Conservation (phyloP, 1,284 basidiomycete species). For the Waitea zeae region DNA sequence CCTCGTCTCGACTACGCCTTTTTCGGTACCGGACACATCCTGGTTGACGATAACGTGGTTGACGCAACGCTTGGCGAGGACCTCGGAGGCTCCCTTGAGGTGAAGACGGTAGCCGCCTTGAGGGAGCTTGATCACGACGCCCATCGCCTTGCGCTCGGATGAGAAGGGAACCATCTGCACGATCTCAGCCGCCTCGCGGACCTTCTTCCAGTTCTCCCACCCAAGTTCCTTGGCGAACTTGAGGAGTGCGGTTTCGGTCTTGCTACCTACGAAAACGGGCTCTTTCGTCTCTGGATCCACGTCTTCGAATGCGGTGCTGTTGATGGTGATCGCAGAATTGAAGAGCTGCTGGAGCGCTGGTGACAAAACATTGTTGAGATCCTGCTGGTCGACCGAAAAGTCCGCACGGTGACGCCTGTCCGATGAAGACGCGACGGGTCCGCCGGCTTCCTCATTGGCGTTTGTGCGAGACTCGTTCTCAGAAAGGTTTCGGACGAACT, state of each 20-base stretch:
- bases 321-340: slow-evolving; percentile 81
- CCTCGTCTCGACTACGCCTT: slow-evolving; percentile 32
- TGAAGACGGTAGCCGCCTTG: slow-evolving; percentile 56
- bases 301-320: slow-evolving; percentile 94
- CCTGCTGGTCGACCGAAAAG: slow-evolving; percentile 71
- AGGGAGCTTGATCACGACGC: slow-evolving; percentile 59
- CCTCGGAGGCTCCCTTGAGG: slow-evolving; percentile 90
- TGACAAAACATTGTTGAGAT: slow-evolving; percentile 50
- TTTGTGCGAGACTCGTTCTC: slow-evolving; percentile 67
- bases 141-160: slow-evolving; percentile 93
- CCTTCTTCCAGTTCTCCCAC: slow-evolving; percentile 66
- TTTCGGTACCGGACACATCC: slow-evolving; percentile 15
- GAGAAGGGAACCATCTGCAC: slow-evolving; percentile 93
- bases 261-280: slow-evolving; percentile 74
- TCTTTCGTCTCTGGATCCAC: slow-evolving; percentile 47
- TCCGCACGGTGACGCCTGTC: slow-evolving; percentile 37
- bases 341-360: slow-evolving; percentile 51
- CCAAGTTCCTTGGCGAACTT: slow-evolving; percentile 76
- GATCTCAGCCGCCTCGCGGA: slow-evolving; percentile 50
- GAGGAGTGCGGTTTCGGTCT: slow-evolving; percentile 91
- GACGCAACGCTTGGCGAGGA: slow-evolving; percentile 65
- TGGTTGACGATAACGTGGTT: slow-evolving; percentile 53
- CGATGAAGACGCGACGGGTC: no score
- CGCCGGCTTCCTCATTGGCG: slow-evolving; percentile 35
- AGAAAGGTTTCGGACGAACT: slow-evolving; percentile 73